Conservation (phyloP, 495 filamentous ascomycete species). For the Friedmanniomyces endolithicus region DNA sequence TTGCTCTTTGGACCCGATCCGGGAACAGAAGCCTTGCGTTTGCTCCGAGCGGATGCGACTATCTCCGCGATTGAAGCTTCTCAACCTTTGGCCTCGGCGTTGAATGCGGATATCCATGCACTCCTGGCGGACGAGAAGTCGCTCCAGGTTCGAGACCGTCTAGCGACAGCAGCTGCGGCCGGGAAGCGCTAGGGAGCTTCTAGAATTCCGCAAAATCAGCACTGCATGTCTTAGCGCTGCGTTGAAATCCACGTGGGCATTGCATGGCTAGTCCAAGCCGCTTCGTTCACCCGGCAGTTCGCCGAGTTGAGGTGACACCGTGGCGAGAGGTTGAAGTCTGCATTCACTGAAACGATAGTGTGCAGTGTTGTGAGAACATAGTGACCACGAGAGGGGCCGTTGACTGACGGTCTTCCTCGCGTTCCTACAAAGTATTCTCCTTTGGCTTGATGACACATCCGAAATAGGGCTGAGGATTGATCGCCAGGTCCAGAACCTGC, state of each 20-base stretch:
- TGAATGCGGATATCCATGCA: not conserved
- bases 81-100: not conserved
- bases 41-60: constrained; percentile 14
- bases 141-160: constrained; percentile 7
- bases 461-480: too few relatives aligned
- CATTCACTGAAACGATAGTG: too few relatives aligned
- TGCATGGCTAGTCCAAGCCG: too few relatives aligned
- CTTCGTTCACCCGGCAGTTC: too few relatives aligned
- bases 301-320: too few relatives aligned
- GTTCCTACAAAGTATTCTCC: too few relatives aligned
- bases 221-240: not conserved
- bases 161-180: not conserved
- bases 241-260: not conserved
- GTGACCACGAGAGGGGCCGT: too few relatives aligned
- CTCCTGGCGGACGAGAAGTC: constrained; percentile 4
- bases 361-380: too few relatives aligned
- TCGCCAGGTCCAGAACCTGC: too few relatives aligned
- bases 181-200: not conserved
- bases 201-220: not conserved
- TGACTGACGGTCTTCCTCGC: too few relatives aligned
- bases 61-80: constrained; percentile 1
- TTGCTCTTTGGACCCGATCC: constrained; percentile 10
- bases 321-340: too few relatives aligned
- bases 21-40: constrained; percentile 11
- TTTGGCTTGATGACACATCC: too few relatives aligned